Evolutionary conservation across 805 yeast genomes (phyloP), one percentile per base, ranked within the genome.

Genomic region (Pichia paraexigua): DNA sequence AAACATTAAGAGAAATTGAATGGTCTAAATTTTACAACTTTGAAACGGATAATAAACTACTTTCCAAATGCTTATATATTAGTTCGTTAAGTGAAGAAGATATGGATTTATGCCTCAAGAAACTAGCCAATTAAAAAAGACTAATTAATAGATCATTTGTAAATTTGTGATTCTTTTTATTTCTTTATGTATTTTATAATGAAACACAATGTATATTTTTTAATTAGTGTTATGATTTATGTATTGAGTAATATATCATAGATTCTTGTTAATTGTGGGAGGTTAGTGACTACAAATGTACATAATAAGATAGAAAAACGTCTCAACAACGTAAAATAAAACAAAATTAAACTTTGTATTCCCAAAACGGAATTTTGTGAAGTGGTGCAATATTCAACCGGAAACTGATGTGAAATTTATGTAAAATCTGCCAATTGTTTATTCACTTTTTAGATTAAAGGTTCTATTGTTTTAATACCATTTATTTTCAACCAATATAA

Each of bases 41-140:
- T 48, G 65, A 72, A 46, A 67, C 73, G 2, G 74, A 85, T 48
- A 75, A 78, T 13, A 91, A 87, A 47, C 64, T 90, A 22, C 64
- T 92, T 55, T 83, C 95, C 50, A 88, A 85, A 63, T 91, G 97
- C 67, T 76, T 90, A 37, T 90, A 90, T 67, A 79, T 90, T 56
- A 82, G 83, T 56, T 76, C 90, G 8, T 69, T 87, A 48, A 79
- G 83, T 41, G 88, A 82, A 57, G 85, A 81, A 25, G 95, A 88
- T 64, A 83, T 84, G 83, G 62, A 63, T 13, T 60, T 58, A n/a
- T 73, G 78, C 51, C 53, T 63, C 25, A 47, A 54, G 12, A 55
- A 61, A 18, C 45, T 66, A 25, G 53, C 21, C 9, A n/a, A 35
- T n/a, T 35, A n/a, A 35, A n/a, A 35, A 35, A 24, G 25, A 24